These are phyloP conservation scores for Blastocystis sp. DNA, from an alignment of 352 stramenopile species.

Conservation along the genomic window DNA sequence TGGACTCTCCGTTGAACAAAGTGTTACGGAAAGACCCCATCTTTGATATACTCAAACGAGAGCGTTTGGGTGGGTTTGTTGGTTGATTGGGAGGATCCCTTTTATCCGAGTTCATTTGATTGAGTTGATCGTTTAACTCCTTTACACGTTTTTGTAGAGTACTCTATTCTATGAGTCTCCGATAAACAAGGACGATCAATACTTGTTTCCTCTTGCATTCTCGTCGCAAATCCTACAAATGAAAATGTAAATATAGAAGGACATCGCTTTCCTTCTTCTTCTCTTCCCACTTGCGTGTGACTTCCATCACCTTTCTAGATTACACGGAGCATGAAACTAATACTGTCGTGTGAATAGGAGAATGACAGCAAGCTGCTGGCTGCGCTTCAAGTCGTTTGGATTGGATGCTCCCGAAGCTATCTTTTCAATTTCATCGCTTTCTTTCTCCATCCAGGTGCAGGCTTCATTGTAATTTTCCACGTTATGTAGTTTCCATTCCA, in stretches of 20 bases:
- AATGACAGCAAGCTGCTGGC: constrained; percentile 2
- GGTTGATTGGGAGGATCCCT: too few species aligned
- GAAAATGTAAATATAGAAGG: not conserved
- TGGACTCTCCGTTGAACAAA: too few species aligned
- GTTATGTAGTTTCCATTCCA: not conserved
- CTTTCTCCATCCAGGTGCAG: constrained; percentile 14
- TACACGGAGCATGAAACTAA: not conserved
- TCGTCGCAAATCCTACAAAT: not conserved
- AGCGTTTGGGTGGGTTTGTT: too few species aligned
- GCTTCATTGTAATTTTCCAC: constrained; percentile 18
- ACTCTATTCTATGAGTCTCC: too few species aligned
- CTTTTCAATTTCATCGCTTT: constrained; percentile 1
- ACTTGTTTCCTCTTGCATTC: too few species aligned
- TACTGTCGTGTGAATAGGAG: constrained; percentile 8
- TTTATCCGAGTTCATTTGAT: too few species aligned
- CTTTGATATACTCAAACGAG: too few species aligned
- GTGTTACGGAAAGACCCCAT: too few species aligned
- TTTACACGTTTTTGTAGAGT: too few species aligned
- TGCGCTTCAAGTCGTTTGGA: not conserved
- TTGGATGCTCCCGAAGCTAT: not conserved
- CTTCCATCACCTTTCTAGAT: not conserved
- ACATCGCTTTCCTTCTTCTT: not conserved
- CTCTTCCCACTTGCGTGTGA: not conserved
- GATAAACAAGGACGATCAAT: too few species aligned
- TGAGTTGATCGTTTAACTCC: too few species aligned